Conservation (phyloP, 2,329 filamentous ascomycete species). For the Xylaria hypoxylon region DNA sequence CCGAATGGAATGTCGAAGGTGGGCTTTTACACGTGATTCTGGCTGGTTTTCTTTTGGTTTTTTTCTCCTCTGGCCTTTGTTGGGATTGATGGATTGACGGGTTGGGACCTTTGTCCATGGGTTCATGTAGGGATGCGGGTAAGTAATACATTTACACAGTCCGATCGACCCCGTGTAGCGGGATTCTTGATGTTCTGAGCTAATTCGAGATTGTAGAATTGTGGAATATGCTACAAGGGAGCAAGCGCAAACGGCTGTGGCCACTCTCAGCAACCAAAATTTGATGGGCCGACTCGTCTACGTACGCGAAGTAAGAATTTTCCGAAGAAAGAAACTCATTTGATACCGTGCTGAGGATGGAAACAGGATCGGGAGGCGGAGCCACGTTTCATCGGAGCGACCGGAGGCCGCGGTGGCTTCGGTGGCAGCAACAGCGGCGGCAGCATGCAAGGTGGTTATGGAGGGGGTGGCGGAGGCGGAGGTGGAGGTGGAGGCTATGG, state of each 20-base stretch:
- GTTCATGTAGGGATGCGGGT: constrained; percentile 99
- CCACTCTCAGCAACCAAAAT: constrained; percentile 98
- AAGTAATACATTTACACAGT: constrained; percentile 60
- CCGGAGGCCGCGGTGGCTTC: constrained; percentile 67
- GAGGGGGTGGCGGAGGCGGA: constrained; percentile 66
- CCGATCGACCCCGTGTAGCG: not conserved
- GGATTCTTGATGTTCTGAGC: constrained; percentile 32
- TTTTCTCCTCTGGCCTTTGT: constrained; percentile 71
- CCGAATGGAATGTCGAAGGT: constrained; percentile 99
- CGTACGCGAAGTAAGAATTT: constrained; percentile 84
- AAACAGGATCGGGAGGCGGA: constrained; percentile 94
- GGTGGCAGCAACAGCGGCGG: constrained; percentile 61
- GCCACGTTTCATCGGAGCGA: constrained; percentile 89
- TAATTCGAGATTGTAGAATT: constrained; percentile 75
- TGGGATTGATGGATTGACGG: constrained; percentile 99
- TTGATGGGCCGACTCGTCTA: constrained; percentile 99
- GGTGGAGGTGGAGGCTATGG: constrained; percentile 68
- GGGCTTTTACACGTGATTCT: constrained; percentile 91
- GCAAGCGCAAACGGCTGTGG: constrained; percentile 97
- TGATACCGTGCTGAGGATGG: constrained; percentile 42
- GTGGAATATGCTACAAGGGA: constrained; percentile 99
- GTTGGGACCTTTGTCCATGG: constrained; percentile 87
- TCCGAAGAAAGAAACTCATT: constrained; percentile 32
- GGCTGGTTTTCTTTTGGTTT: constrained; percentile 84
- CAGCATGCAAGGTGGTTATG: constrained; percentile 62